Base-by-base conservation (phyloP, 2,329 filamentous ascomycete genomes). In the Pseudogymnoascus sp. region DNA sequence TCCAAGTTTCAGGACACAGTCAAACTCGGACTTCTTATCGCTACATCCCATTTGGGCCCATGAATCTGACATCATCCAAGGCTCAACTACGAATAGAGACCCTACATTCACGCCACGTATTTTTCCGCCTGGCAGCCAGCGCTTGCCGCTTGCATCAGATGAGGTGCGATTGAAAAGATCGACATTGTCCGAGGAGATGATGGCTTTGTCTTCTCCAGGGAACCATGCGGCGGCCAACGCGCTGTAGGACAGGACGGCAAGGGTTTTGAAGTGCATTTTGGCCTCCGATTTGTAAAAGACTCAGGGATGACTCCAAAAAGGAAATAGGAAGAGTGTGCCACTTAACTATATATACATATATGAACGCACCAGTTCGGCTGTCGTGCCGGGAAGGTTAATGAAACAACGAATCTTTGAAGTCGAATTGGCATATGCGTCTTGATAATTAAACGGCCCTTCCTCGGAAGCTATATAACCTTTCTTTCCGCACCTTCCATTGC, bases 71-170 rank as follows among this genome's bases (percentile, higher is more conserved):
- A 72, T 72, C 65, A 79, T 74, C 77, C 77, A 79, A 18, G 76
- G 75, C 65, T 79, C 77, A 39, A 78, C 68, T 55, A 79, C 68
- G 63, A 79, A 79, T 13, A 75, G 70, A 3, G 75, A 74, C 10
- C 77, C 76, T 12, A 79, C 67, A 62, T 79, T 79, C 26, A 80
- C 77, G 33, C 77, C 77, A 2, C 76, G 74, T 59, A 80, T 75
- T 64, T 77, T 78, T 15, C 66, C 65, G 5, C 55, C 61, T 3
- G 58, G 63, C 15, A 63, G 58, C 63, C 62, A 66, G 48, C 62
- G 55, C 38, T 64, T 65, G 30, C 39, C 41, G n/a, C 30, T 45
- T 34, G 9, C 28, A 34, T 37, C 45, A 39, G 30, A 18, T 7
- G 30, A 10, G 8, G 55, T 45, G 26, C n/a, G 12, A 21, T 63